Evolutionary conservation across 2,329 filamentous ascomycete genomes (phyloP).

Genomic region (Samsoniella hepiali): DNA sequence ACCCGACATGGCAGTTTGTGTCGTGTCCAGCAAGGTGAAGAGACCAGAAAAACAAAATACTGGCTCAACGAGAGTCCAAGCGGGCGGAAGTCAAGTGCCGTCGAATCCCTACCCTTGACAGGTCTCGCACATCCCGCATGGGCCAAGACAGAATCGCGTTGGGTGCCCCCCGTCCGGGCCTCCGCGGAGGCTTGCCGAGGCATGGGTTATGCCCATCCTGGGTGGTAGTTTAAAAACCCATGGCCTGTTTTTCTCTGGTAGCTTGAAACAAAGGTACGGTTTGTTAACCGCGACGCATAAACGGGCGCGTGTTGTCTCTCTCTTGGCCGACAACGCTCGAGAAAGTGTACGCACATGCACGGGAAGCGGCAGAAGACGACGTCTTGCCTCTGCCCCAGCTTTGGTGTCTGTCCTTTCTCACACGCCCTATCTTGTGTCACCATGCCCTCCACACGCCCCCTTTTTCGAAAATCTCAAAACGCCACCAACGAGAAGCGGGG

Average conservation of each 20-base stretch:
- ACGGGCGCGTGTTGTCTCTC: not conserved
- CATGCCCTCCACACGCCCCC: not conserved
- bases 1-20: too few species aligned
- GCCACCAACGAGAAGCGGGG: not conserved
- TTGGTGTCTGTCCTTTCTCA: too few species aligned
- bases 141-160: not conserved
- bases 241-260: too few species aligned
- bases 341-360: too few species aligned
- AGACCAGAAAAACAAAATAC: not conserved
- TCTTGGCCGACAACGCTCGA: too few species aligned
- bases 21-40: not conserved
- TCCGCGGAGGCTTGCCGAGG: not conserved
- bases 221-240: too few species aligned
- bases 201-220: not conserved
- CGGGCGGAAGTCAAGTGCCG: slow-evolving; percentile 5
- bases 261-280: not conserved
- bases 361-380: too few species aligned
- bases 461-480: not conserved
- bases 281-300: not conserved
- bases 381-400: too few species aligned
- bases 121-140: too few species aligned
- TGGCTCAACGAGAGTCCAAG: slow-evolving; percentile 4
- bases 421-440: not conserved
- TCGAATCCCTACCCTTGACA: not conserved
- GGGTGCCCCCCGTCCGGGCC: too few species aligned